Percentiles rank a stretch among this genome's conserved stretches.
Conservation (phyloP, 1,139 yeast genomes). For the Blastobotrys buckinghamii region DNA sequence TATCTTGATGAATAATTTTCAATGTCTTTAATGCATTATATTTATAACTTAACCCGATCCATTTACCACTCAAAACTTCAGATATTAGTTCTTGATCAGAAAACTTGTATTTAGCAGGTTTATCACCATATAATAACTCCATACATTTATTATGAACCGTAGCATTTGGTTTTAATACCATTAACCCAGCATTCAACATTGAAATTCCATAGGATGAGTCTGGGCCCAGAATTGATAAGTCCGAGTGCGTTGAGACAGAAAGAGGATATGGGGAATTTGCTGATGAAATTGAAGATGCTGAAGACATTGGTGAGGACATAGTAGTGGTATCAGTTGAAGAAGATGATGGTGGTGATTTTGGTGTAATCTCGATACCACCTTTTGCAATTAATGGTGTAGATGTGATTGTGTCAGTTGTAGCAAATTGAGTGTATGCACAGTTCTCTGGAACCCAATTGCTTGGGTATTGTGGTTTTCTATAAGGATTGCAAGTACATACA, state of each 20-base stretch:
- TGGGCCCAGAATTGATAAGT: slow-evolving; percentile 39
- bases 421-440: slow-evolving; percentile 42
- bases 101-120: slow-evolving; percentile 41
- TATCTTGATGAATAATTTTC: slow-evolving; percentile 37
- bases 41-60: slow-evolving; percentile 47
- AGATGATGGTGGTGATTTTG: too few species aligned
- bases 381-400: too few species aligned
- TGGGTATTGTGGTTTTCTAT: slow-evolving; percentile 47
- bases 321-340: too few species aligned
- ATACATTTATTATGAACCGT: slow-evolving; percentile 37
- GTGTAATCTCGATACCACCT: too few species aligned
- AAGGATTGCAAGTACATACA: slow-evolving; percentile 56
- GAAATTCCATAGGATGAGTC: slow-evolving; percentile 37
- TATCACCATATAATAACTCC: slow-evolving; percentile 33
- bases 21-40: slow-evolving; percentile 52
- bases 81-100: slow-evolving; percentile 53
- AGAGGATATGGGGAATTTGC: too few species aligned
- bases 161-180: slow-evolving; percentile 41
- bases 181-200: slow-evolving; percentile 51
- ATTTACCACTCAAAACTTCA: slow-evolving; percentile 43
- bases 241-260: too few species aligned
- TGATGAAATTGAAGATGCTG: too few species aligned
- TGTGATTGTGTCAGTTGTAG: slow-evolving; percentile 21
- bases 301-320: too few species aligned
- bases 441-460: slow-evolving; percentile 43